Evolutionary conservation across 768 basidiomycete genomes (phyloP).

Genomic region (Termitomyces sp.): DNA sequence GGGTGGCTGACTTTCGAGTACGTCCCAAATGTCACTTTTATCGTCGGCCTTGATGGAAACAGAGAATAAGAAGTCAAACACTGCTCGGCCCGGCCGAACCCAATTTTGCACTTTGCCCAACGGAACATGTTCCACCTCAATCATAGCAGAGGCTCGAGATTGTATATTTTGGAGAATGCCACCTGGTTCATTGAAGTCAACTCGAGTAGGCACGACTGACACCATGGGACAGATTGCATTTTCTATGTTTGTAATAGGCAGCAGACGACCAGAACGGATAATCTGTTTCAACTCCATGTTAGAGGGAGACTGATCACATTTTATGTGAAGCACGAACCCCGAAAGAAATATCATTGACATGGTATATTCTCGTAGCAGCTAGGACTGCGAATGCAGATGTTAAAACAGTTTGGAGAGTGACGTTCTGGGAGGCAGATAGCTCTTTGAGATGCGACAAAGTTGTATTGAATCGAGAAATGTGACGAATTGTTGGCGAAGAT

Average conservation of each 20-base stretch:
- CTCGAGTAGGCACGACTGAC: constrained; percentile 29
- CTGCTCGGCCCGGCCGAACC: constrained; percentile 29
- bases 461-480: constrained; percentile 20
- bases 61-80: constrained; percentile 34
- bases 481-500: constrained; percentile 9
- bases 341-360: constrained; percentile 28
- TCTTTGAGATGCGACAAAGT: constrained; percentile 25
- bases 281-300: constrained; percentile 20
- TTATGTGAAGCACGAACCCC: constrained; percentile 26
- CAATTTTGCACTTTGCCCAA: constrained; percentile 31
- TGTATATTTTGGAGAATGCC: constrained; percentile 25
- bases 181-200: constrained; percentile 22
- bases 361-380: constrained; percentile 26
- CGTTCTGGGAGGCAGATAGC: constrained; percentile 24
- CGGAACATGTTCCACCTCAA: constrained; percentile 32
- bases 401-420: constrained; percentile 32
- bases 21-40: constrained; percentile 24
- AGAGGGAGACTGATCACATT: not conserved
- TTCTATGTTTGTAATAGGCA: constrained; percentile 29
- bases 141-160: constrained; percentile 24
- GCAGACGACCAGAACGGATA: constrained; percentile 34
- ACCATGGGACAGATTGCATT: constrained; percentile 29
- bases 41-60: constrained; percentile 24
- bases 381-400: constrained; percentile 28
- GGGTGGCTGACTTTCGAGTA: constrained; percentile 29